phyloP scores from a whole-genome alignment of 202 grass and related monocot genomes.

The Bolboschoenoplectus hybrid region DNA sequence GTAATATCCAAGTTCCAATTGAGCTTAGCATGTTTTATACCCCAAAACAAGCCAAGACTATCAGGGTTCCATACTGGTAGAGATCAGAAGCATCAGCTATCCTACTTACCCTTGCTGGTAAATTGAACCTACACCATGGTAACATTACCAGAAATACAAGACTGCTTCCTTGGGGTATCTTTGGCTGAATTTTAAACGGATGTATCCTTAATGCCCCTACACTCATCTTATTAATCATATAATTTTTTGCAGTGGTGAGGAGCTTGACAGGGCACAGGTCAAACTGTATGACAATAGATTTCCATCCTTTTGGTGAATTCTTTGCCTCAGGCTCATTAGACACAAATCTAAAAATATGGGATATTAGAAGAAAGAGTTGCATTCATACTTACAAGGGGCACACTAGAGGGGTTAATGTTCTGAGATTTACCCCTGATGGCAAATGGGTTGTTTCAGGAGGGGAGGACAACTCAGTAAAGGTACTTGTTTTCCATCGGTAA shows the following conservation, averaged over 20 bases:
- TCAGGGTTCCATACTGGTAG: background rate
- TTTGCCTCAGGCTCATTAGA: conserved; percentile 86
- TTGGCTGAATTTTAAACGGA: background rate
- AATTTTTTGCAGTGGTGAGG: conserved; percentile 60
- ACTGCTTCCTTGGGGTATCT: background rate
- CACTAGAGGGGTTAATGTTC: conserved; percentile 66
- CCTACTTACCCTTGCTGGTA: background rate
- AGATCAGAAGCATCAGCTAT: background rate
- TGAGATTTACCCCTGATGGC: conserved; percentile 90
- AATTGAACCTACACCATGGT: conserved; percentile 39
- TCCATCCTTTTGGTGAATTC: conserved; percentile 95
- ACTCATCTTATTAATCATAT: conserved; percentile 20
- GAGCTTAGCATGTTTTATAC: background rate
- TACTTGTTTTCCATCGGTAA: conserved; percentile 36
- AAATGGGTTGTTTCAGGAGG: conserved; percentile 93
- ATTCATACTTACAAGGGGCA: conserved; percentile 97
- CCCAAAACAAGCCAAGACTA: background rate
- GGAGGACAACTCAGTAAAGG: conserved; percentile 77
- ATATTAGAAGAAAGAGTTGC: conserved; percentile 83
- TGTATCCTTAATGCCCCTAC: background rate
- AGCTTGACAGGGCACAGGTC: conserved; percentile 90
- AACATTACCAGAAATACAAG: background rate
- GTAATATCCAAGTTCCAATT: background rate
- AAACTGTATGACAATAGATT: conserved; percentile 80
- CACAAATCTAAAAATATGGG: conserved; percentile 97